These are phyloP conservation scores for Exophiala aquamarina DNA, from an alignment of 2,329 filamentous ascomycete species.

Conservation along the genomic window DNA sequence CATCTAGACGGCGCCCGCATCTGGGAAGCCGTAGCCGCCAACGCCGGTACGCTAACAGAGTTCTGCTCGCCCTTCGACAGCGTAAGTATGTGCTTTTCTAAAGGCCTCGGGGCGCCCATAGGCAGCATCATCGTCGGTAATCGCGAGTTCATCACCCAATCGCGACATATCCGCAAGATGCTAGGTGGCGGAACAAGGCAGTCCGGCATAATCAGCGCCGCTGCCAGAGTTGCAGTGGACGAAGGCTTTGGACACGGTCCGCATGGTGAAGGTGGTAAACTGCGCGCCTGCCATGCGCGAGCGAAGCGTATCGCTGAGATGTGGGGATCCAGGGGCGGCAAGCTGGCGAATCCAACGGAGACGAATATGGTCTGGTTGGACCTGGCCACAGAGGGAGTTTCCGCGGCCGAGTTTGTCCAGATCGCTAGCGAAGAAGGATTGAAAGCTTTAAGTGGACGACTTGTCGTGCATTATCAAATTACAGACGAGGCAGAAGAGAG, in stretches of 20 bases:
- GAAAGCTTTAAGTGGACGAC: slow-evolving; percentile 54
- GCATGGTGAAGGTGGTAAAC: slow-evolving; percentile 60
- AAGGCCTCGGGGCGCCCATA: slow-evolving; percentile 78
- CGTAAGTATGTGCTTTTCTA: slow-evolving; percentile 76
- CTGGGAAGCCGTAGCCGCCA: slow-evolving; percentile 76
- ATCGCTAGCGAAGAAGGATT: slow-evolving; percentile 59
- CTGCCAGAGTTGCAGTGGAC: slow-evolving; percentile 73
- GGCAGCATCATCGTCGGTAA: slow-evolving; percentile 70
- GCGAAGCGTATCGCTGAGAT: slow-evolving; percentile 63
- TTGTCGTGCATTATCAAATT: slow-evolving; percentile 69
- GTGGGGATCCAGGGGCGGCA: slow-evolving; percentile 71
- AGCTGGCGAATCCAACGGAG: slow-evolving; percentile 67
- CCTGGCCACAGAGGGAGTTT: slow-evolving; percentile 61
- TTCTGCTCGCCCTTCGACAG: slow-evolving; percentile 71
- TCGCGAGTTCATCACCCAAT: slow-evolving; percentile 61
- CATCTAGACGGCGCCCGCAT: slow-evolving; percentile 79
- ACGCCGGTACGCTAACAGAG: slow-evolving; percentile 65
- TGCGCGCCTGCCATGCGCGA: slow-evolving; percentile 60
- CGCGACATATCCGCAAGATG: slow-evolving; percentile 73
- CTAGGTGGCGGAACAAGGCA: slow-evolving; percentile 79
- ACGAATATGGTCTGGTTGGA: slow-evolving; percentile 95
- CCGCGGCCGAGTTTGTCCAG: slow-evolving; percentile 53
- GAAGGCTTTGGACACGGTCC: slow-evolving; percentile 69
- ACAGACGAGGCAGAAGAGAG: slow-evolving; percentile 36
- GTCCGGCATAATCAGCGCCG: slow-evolving; percentile 71